Evolutionary conservation across 768 basidiomycete species (phyloP), one percentile per base, ranked within the genome.

Genomic region (Suillus alpinus): DNA sequence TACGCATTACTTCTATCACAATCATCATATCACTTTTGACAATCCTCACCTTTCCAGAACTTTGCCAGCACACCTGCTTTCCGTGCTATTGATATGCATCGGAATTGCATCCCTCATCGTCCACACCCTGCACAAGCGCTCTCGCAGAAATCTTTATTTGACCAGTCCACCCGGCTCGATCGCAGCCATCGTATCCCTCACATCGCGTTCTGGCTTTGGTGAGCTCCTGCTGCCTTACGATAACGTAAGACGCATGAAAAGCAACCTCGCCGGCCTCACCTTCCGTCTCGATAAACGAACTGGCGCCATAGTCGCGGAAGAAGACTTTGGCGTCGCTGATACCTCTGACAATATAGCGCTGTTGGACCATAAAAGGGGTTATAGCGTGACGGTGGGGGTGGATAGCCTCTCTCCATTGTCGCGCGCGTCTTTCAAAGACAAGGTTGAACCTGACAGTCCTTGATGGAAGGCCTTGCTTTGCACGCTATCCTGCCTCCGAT

Each of bases 171-270:
- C 87, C 0, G 86, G 87, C 18, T 83, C 79, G 51, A 85, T 89
- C 59, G 88, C 84, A 6, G 71, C 81, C 10, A 75, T 82, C 36
- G 74, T 83, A 9, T 79, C 86, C 4, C 75, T 87, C 58, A 86
- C 87, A 2, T 75, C 83, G 0, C 83, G 78, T 9, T 87, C 86
- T 44, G 86, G 86, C 14, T 86, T 86, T 59, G 86, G 85, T 23
- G 79, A 85, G 43, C 76, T 86, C 13, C 71, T 89, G n/a, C 66
- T 80, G 12, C 86, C 87, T 0, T 86, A 83, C 61, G 86, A 89
- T 69, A 71, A 82, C 59, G 74, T 78, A 43, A 47, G 59, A 31
- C 73, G 74, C 4, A 73, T 89, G 36, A 75, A 77, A 49, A 68
- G 74, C 61, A 86, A 83, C 62, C 71, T 89, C 36, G 70, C 73